Evolutionary conservation across 1,284 basidiomycete genomes (phyloP).

Genomic region (Marasmius oreades): DNA sequence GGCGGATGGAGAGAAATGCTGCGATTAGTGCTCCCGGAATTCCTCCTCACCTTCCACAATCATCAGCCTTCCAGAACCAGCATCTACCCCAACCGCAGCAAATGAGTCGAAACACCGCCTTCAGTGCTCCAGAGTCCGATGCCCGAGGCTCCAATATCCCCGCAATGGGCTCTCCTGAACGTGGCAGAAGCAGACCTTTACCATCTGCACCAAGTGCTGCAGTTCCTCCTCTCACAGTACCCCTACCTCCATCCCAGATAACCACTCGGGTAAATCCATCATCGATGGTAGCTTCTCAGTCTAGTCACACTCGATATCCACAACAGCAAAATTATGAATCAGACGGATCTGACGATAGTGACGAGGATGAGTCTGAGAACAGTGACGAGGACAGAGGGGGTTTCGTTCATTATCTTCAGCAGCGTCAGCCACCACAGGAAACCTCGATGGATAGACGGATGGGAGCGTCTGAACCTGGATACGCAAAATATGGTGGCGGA

Average conservation of each 20-base stretch:
- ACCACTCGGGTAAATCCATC: background rate
- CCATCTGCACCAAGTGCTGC: background rate
- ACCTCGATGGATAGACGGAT: background rate
- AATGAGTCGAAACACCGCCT: background rate
- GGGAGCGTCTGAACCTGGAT: background rate
- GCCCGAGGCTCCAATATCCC: background rate
- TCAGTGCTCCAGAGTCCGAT: background rate
- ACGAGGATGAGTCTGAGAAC: background rate
- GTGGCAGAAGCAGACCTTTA: background rate
- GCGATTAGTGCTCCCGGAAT: background rate
- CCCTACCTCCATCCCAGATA: background rate
- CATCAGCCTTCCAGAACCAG: background rate
- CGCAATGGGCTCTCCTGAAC: background rate
- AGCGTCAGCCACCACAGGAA: background rate
- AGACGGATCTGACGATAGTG: background rate
- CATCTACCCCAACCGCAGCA: background rate
- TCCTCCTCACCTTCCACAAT: background rate
- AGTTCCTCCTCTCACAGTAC: background rate
- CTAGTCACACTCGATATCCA: background rate
- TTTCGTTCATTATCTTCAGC: background rate
- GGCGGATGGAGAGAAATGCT: background rate
- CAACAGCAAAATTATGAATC: background rate
- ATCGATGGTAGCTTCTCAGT: background rate
- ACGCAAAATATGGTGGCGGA: background rate
- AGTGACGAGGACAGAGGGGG: constrained; percentile 1